Evolutionary conservation across 2,329 filamentous ascomycete species (phyloP).

Genomic region (Trichophyton benhamiae): DNA sequence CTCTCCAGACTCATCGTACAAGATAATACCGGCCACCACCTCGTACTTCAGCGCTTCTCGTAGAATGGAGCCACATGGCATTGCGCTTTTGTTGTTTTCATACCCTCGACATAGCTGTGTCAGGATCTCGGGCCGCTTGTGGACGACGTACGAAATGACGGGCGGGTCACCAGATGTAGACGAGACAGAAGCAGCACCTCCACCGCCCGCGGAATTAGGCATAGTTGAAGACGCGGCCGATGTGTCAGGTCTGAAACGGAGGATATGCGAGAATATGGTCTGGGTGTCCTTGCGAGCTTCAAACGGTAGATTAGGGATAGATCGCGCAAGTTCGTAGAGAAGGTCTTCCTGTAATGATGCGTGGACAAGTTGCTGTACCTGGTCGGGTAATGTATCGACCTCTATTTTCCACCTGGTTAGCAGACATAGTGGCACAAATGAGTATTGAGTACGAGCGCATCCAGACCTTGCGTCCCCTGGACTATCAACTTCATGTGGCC

Average conservation of each 20-base stretch:
- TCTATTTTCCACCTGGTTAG: conserved; percentile 43
- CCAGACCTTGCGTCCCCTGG: conserved; percentile 74
- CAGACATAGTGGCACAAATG: neutral
- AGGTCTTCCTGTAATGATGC: conserved; percentile 82
- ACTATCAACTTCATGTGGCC: conserved; percentile 84
- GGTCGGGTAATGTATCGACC: conserved; percentile 71
- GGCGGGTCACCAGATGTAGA: conserved; percentile 59
- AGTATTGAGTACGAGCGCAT: conserved; percentile 1
- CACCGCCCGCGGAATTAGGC: neutral
- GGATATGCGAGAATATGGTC: conserved; percentile 88
- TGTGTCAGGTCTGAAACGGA: conserved; percentile 66
- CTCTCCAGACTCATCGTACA: conserved; percentile 76
- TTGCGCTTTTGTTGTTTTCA: conserved; percentile 78
- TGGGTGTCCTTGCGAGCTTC: conserved; percentile 93
- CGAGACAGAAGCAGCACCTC: neutral
- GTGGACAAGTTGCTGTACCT: conserved; percentile 74
- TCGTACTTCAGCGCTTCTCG: conserved; percentile 86
- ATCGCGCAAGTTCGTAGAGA: conserved; percentile 67
- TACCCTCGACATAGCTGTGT: conserved; percentile 83
- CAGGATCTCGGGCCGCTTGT: conserved; percentile 73
- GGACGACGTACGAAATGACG: conserved; percentile 78
- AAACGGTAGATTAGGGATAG: conserved; percentile 78
- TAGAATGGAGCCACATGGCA: conserved; percentile 78
- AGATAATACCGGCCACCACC: conserved; percentile 74
- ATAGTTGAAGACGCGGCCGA: conserved; percentile 21